phyloP scores from a whole-genome alignment of 1,284 basidiomycete genomes.

The Peniophora sp. region DNA sequence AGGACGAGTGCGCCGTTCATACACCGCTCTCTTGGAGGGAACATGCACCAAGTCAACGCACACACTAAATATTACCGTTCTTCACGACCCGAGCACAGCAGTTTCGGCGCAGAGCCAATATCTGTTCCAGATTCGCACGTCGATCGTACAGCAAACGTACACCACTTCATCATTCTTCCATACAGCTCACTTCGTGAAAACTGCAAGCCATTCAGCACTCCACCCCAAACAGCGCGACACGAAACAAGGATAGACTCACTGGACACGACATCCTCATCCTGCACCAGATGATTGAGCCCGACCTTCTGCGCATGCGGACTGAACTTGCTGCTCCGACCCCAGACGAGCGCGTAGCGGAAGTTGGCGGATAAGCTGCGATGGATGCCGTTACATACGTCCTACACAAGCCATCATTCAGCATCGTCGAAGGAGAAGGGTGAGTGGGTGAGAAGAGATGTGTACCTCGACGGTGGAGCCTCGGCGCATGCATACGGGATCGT shows the following conservation, averaged over 20 bases:
- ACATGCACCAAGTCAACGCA: no score
- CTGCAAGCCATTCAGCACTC: no score
- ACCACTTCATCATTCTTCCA: no score
- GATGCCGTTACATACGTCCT: constrained; percentile 87
- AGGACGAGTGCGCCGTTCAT: no score
- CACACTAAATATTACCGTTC: no score
- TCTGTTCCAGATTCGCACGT: no score
- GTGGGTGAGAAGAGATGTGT: constrained; percentile 8
- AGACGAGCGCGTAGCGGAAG: constrained; percentile 89
- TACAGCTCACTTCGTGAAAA: no score
- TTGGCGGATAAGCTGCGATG: constrained; percentile 86
- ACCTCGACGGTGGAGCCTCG: constrained; percentile 93
- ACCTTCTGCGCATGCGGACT: constrained; percentile 91
- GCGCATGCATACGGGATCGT: constrained; percentile 89
- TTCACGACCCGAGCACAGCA: no score
- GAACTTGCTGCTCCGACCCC: constrained; percentile 66
- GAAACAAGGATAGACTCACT: constrained; percentile 47
- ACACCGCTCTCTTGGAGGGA: no score
- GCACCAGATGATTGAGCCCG: constrained; percentile 80
- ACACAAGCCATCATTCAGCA: background rate
- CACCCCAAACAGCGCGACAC: background rate
- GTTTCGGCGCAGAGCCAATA: no score
- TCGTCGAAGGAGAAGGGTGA: background rate
- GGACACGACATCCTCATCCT: constrained; percentile 92
- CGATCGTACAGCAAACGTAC: no score